Base-by-base conservation (phyloP, 225 moss, liverwort and hornwort genomes). In the Marchantia polymorpha region DNA sequence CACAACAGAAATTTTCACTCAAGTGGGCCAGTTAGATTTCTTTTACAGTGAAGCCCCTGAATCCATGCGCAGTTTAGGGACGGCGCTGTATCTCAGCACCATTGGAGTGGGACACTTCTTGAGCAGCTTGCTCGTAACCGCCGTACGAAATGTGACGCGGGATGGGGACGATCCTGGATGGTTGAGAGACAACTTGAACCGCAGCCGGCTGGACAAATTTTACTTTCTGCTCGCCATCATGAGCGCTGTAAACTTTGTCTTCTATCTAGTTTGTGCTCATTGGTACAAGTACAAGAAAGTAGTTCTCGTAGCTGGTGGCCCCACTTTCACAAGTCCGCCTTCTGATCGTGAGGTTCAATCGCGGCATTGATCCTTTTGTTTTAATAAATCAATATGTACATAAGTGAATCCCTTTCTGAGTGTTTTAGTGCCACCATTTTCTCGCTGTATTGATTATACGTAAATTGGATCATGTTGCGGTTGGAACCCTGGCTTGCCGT, bases 11-110 rank as follows among this genome's bases (percentile, higher is more conserved):
- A 86, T 91, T 50, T 90, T 95, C 59, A 87, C 84, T 10, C 90
- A 87, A 77, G 86, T 90, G 72, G 94, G 94, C 14, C 94, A 95
- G 58, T 81, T 96, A 22, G 96, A 96, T 60, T 94, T 96, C 46
- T 96, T 94, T 84, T 94, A 94, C 81, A 92, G 93, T 61, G 94
- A 96, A 82, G 89, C 86, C 66, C 96, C 96, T 11, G 92, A 92
- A 68, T 78, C 80, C 63, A 90, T 94, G 92, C 88, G 88, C 78
- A 90, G 89, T 26, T 86, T 92, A 53, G 96, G 96, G 25, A 87
- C 91, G 2, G 94, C 96, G 11, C 83, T 96, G 63, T 91, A 89
- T 81, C 90, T 90, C 8, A 89, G 91, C 89, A 92, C 94, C 71
- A 84, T 92, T 5, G 90, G 89, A 5, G 86, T 91, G 48, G 89